Percentiles rank a stretch among this genome's conserved stretches.
Evolutionary conservation across 805 yeast species (phyloP).

Genomic region (Metschnikowia sp.): DNA sequence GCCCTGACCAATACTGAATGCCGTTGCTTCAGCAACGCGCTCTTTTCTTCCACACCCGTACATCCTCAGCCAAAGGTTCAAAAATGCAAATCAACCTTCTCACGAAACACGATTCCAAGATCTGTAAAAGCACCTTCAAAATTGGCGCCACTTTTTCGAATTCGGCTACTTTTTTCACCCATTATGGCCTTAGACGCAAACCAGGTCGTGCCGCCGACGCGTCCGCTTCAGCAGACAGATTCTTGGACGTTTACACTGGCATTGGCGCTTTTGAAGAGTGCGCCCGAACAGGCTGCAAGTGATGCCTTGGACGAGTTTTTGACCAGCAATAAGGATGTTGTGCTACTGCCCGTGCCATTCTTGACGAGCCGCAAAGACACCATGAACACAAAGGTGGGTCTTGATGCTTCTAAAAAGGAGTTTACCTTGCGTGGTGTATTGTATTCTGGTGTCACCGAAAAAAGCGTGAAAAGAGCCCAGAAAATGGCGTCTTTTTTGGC

Average conservation of each 20-base stretch:
- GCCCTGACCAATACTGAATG: no score
- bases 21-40: background rate
- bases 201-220: background rate
- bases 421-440: conserved; percentile 40
- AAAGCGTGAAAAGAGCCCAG: conserved; percentile 36
- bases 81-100: background rate
- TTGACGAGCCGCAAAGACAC: background rate
- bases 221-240: conserved; percentile 17
- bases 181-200: no score
- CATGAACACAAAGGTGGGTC: background rate
- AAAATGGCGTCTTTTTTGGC: conserved; percentile 37
- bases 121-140: no score
- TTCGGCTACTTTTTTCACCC: background rate
- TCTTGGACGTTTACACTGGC: conserved; percentile 42
- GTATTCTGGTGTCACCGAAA: conserved; percentile 33
- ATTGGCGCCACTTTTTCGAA: no score
- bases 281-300: conserved; percentile 28
- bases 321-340: conserved; percentile 26
- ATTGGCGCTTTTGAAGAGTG: conserved; percentile 27
- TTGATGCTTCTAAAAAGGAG: conserved; percentile 20
- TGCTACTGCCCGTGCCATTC: conserved; percentile 34
- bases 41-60: background rate
- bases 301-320: conserved; percentile 42
- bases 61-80: background rate
- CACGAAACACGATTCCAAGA: background rate